Evolutionary conservation across 164 flowering plant species (phyloP), one percentile per base, ranked within the genome.

Genomic region (Tetrastigma voinierianum): DNA sequence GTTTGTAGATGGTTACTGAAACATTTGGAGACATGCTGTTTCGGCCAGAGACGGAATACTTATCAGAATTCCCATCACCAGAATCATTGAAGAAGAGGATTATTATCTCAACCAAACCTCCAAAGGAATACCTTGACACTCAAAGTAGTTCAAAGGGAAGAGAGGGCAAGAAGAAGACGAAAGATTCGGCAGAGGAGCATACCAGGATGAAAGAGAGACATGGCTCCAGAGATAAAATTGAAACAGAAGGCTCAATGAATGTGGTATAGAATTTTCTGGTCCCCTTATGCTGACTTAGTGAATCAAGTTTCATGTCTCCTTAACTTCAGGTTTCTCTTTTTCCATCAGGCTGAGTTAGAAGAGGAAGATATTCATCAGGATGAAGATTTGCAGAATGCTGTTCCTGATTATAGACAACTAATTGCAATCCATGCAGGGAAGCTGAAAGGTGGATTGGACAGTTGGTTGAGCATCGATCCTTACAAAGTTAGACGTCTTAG

Each of bases 341-440:
- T 13, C 15, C 11, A 57, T 32, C 59, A 76, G 66, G 66, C 40
- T 17, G 55, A 44, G 7, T 9, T 11, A 4, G 62, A 64, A 13
- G 68, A 52, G n/a, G 61, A 10, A 56, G 76, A 59, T 12, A 18
- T 46, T 12, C 11, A 25, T 57, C 21, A 40, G 14, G 69, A 66
- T 14, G 73, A 62, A 57, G 69, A 74, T 18, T 74, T 75, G 57
- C 69, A 74, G 3, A n/a, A 13, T 24, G 64, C 23, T 9, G 54
- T n/a, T 40, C 61, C 67, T 19, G 75, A 70, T 57, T 73, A 79
- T 55, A 67, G 57, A 63, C 16, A 53, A 24, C 43, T 79, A 17
- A 76, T 79, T 62, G 68, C 82, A 10, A 76, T 79, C 52, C 82
- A 65, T 46, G 77, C 77, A 17, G 67, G 70, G 48, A 78, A 78